A percentile compares a stretch with the other conserved stretches of the same genome.
Conservation (phyloP, 2,329 filamentous ascomycete species). For the Phyllosticta citriasiana region DNA sequence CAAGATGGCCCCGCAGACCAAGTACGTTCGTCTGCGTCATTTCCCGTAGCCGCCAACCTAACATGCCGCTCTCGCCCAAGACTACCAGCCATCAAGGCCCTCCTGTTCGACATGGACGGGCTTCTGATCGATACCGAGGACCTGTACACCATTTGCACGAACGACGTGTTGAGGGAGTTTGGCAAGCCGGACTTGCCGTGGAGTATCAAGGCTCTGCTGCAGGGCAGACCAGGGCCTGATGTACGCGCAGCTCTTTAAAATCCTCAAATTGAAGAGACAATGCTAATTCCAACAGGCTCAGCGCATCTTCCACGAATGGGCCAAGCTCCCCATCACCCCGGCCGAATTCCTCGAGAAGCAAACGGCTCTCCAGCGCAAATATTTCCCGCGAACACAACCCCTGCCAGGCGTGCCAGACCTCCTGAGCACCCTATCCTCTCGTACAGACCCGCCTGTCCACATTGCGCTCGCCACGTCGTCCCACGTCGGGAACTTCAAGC, state of each 20-base stretch:
- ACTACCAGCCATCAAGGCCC: slow-evolving; percentile 55
- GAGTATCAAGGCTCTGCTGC: slow-evolving; percentile 84
- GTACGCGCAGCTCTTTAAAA: slow-evolving; percentile 22
- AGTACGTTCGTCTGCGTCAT: background rate
- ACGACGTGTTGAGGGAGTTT: slow-evolving; percentile 69
- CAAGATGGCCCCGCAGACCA: slow-evolving; percentile 2
- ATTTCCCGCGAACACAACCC: slow-evolving; percentile 66
- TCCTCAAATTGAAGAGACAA: background rate
- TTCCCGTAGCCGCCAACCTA: background rate
- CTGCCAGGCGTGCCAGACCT: slow-evolving; percentile 69
- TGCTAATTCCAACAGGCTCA: slow-evolving; percentile 32
- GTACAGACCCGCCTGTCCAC: slow-evolving; percentile 47
- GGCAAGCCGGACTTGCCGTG: slow-evolving; percentile 70
- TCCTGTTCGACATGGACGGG: slow-evolving; percentile 98
- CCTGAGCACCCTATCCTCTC: slow-evolving; percentile 49
- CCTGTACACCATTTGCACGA: slow-evolving; percentile 73
- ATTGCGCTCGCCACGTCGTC: slow-evolving; percentile 82
- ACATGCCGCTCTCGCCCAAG: background rate
- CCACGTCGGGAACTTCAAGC: slow-evolving; percentile 57
- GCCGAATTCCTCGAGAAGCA: slow-evolving; percentile 57
- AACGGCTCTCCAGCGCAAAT: slow-evolving; percentile 52
- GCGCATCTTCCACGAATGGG: slow-evolving; percentile 68
- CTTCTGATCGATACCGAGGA: slow-evolving; percentile 92
- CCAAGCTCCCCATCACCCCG: slow-evolving; percentile 64
- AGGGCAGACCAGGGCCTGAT: slow-evolving; percentile 53